phyloP scores from a whole-genome alignment of 176 grass and related monocot genomes.

The Dendrocalamus sinicus region DNA sequence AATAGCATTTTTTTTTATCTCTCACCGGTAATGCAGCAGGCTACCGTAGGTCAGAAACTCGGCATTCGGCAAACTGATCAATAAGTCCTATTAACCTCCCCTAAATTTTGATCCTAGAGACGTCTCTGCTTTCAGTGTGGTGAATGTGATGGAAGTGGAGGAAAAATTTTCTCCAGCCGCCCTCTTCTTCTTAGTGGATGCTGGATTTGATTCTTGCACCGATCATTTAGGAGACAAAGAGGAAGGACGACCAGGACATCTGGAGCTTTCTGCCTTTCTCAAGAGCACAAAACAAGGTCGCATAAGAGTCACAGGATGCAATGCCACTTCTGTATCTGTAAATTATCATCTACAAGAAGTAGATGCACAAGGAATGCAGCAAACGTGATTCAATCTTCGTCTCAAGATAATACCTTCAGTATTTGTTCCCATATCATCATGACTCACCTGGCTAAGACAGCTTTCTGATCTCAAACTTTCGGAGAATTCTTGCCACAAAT shows the following conservation, averaged over 20 bases:
- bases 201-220: constrained; percentile 49
- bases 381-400: neutral
- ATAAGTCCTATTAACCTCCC: too few relatives aligned
- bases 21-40: too few relatives aligned
- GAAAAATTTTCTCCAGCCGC: constrained; percentile 28
- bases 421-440: neutral
- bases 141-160: constrained; percentile 45
- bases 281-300: neutral
- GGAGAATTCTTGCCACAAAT: neutral
- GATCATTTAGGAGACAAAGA: constrained; percentile 40
- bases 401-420: neutral
- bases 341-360: neutral
- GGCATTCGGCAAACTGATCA: rapidly evolving
- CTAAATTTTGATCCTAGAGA: neutral
- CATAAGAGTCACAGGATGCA: neutral
- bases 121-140: constrained; percentile 1
- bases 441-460: neutral
- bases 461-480: neutral
- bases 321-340: neutral
- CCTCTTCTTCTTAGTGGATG: constrained; percentile 34
- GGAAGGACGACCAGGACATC: constrained; percentile 16
- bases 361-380: neutral
- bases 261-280: constrained; percentile 22
- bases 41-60: rapidly evolving
- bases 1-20: too few relatives aligned